Base-by-base conservation (phyloP, 805 yeast genomes). In the Schizosaccharomyces octosporus region DNA sequence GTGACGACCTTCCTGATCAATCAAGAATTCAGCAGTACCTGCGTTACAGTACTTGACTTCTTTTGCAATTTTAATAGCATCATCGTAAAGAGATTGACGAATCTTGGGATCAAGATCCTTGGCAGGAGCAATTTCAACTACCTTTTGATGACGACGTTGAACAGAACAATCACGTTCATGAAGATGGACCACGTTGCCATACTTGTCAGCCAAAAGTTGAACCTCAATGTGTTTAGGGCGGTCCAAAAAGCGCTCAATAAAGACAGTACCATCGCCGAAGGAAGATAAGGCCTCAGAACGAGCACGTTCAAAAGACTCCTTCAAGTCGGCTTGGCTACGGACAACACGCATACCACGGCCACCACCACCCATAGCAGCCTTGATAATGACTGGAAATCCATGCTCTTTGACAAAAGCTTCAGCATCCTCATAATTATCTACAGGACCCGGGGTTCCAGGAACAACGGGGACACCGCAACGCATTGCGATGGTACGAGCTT, bases 271-370 rank as follows among this genome's bases (percentile, higher is more conserved):
- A 71, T 90, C 88, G 70, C 98, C 98, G 67, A 90, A 90, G n/a
- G 98, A 83, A 48, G 96, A 80, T 69, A 81, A 78, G 64, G 97
- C 97, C 77, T 90, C 98, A 57, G 95, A 85, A 39, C 84, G 81
- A 43, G 97, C 97, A 74, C 98, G 84, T 69, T 78, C 75, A 76
- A 93, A 90, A 45, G 97, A 97, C 71, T 90, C 97, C 58, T 71
- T 83, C 63, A 90, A 81, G 72, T 83, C 87, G 67, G 93, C 98
- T 68, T 96, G 97, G 73, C 90, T 96, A 69, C 94, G 79, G 57
- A 90, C 98, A 61, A 90, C 98, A 76, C 98, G 83, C 97, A 90
- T 93, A 80, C 98, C 98, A 75, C 97, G 83, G 71, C 98, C 98
- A 78, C 98, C 98, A 75, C 98, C 98, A 72, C 98, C 98, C 70